These are phyloP conservation scores for Urostyla sp. DNA, from an alignment of 73 alveolate species.

Conservation along the genomic window DNA sequence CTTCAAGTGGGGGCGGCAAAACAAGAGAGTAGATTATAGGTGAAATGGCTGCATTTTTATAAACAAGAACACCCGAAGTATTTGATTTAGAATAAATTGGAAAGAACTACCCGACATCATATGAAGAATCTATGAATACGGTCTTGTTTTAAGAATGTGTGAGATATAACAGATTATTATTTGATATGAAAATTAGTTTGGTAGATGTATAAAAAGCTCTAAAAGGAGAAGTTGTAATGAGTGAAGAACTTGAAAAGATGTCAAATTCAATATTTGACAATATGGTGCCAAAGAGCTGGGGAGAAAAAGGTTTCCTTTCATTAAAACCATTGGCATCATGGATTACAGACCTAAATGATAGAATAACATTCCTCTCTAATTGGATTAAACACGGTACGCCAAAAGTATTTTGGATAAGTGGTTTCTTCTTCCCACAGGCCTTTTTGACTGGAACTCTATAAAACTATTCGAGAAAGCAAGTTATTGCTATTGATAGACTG, in stretches of 20 bases:
- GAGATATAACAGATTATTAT: conserved; percentile 91
- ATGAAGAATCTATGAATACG: conserved; percentile 98
- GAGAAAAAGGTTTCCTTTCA: conserved; percentile 97
- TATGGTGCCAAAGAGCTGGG: conserved; percentile 97
- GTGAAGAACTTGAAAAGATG: conserved; percentile 98
- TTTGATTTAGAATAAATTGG: conserved; percentile 96
- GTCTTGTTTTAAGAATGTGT: conserved; percentile 97
- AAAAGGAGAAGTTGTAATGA: conserved; percentile 98
- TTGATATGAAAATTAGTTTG: conserved; percentile 89
- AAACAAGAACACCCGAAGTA: conserved; percentile 93
- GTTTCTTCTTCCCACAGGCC: conserved; percentile 98
- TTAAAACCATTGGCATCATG: conserved; percentile 98
- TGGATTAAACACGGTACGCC: conserved; percentile 96
- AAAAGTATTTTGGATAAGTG: conserved; percentile 91
- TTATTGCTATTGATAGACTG: conserved; percentile 92
- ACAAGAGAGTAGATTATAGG: conserved; percentile 94
- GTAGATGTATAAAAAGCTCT: conserved; percentile 93
- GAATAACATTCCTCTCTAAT: conserved; percentile 90
- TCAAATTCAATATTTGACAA: conserved; percentile 97
- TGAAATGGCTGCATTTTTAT: conserved; percentile 86
- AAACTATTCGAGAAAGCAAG: conserved; percentile 95
- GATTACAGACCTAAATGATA: conserved; percentile 94
- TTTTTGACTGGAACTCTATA: conserved; percentile 95
- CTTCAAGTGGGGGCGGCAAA: conserved; percentile 95
- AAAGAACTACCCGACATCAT: conserved; percentile 96